Conservation (phyloP, 228 moss, liverwort and hornwort species). For the Sphagnum fallax region DNA sequence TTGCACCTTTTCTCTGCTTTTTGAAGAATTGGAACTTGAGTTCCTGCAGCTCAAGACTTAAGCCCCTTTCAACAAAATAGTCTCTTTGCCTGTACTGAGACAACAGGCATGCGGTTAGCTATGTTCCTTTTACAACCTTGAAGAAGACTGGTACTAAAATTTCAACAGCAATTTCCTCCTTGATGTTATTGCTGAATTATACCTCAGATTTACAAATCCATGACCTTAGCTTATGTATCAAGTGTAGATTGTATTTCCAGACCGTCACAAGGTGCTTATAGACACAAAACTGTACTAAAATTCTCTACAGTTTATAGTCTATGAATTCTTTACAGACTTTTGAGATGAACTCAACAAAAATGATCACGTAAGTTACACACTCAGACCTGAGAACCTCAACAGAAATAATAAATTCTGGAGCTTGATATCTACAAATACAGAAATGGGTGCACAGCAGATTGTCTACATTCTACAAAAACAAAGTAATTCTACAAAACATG, state of each 20-base stretch:
- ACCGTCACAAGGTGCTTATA: background rate
- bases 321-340: background rate
- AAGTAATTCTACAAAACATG: background rate
- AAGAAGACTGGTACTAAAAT: background rate
- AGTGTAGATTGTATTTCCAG: background rate
- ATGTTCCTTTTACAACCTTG: background rate
- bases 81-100: conserved; percentile 20
- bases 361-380: too few species aligned
- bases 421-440: background rate
- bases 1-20: conserved; percentile 33
- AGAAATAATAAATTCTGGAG: too few species aligned
- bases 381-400: too few species aligned
- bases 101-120: background rate
- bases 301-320: background rate
- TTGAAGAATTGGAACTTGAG: conserved; percentile 39
- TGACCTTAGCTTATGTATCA: background rate
- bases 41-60: conserved; percentile 31
- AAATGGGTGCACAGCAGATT: background rate
- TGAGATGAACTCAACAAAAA: too few species aligned
- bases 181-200: background rate
- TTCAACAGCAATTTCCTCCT: background rate
- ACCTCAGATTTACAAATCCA: background rate
- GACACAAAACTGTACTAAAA: background rate
- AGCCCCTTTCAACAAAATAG: conserved; percentile 40
- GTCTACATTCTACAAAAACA: background rate